A percentile compares a stretch with the other conserved stretches of the same genome.
Conservation (phyloP, 164 flowering plant species). For the Sextonia rubra region DNA sequence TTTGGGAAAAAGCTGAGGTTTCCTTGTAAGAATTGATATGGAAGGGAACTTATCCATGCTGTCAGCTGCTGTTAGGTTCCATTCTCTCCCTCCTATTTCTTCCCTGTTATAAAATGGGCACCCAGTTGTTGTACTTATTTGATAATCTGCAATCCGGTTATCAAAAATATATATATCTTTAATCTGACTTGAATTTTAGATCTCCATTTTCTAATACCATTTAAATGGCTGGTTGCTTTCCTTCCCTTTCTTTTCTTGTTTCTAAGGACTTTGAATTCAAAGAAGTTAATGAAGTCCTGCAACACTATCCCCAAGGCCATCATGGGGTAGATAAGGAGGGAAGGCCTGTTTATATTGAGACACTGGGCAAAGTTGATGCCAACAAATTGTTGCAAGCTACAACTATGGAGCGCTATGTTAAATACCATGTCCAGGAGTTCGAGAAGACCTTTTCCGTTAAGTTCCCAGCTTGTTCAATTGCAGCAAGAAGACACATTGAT, state of each 20-base stretch:
- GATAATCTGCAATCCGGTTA: no score
- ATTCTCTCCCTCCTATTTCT: no score
- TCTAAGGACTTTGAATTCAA: conserved; percentile 63
- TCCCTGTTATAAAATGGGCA: no score
- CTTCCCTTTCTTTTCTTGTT: neutral
- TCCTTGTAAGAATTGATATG: no score
- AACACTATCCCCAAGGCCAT: conserved; percentile 71
- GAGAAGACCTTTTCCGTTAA: conserved; percentile 55
- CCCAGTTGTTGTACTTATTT: no score
- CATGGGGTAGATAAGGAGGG: conserved; percentile 88
- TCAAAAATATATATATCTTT: no score
- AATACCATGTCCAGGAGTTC: conserved; percentile 75
- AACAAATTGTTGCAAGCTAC: conserved; percentile 70
- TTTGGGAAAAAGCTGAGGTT: no score
- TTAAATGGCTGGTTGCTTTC: neutral
- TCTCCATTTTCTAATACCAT: neutral
- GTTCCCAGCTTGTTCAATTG: conserved; percentile 83
- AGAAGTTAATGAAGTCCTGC: conserved; percentile 58
- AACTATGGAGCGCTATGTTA: conserved; percentile 64
- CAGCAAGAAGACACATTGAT: conserved; percentile 66
- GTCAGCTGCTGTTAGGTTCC: no score
- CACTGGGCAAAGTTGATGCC: conserved; percentile 61
- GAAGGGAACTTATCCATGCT: no score
- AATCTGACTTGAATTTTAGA: neutral
- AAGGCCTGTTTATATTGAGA: conserved; percentile 73